A percentile compares a stretch with the other conserved stretches of the same genome.
Evolutionary conservation across 192 early-diverging fungal genomes (phyloP).

Genomic region (Linnemannia zychae): DNA sequence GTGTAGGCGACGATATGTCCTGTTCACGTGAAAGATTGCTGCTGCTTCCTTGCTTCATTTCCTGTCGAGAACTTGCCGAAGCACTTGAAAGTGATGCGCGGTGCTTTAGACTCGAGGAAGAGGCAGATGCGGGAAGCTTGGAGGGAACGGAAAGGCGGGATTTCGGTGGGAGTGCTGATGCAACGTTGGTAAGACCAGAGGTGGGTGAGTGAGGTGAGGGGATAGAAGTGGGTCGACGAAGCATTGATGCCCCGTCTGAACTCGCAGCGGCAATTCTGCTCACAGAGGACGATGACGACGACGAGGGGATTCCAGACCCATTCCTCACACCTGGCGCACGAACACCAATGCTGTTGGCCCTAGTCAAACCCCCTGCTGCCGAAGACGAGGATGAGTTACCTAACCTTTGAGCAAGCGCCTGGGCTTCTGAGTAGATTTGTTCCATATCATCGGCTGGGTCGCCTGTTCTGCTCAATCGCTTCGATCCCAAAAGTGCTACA

Average conservation of each 20-base stretch:
- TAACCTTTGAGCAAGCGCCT: slow-evolving; percentile 20
- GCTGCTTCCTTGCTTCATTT: not conserved
- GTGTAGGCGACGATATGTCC: not conserved
- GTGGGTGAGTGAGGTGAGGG: not conserved
- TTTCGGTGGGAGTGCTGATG: not conserved
- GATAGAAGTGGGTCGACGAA: slow-evolving; percentile 5
- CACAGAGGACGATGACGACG: not conserved
- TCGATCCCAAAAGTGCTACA: not conserved
- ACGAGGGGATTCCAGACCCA: not conserved
- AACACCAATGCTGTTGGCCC: not conserved
- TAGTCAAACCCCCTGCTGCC: not conserved
- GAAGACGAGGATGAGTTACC: not conserved
- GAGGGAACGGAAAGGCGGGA: slow-evolving; percentile 23
- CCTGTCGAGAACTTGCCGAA: not conserved
- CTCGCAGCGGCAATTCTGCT: not conserved
- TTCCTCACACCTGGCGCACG: slow-evolving; percentile 1
- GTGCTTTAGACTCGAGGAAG: slow-evolving; percentile 6
- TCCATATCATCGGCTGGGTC: slow-evolving; percentile 33
- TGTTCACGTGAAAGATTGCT: not conserved
- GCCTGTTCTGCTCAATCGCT: not conserved
- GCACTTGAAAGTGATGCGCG: slow-evolving; percentile 4
- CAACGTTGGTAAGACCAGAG: not conserved
- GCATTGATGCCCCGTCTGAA: slow-evolving; percentile 14
- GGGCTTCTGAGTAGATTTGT: slow-evolving; percentile 11
- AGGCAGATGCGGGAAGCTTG: not conserved